These are phyloP conservation scores for Apophysomyces elegans DNA, from an alignment of 371 early-diverging fungal genomes.

Conservation along the genomic window DNA sequence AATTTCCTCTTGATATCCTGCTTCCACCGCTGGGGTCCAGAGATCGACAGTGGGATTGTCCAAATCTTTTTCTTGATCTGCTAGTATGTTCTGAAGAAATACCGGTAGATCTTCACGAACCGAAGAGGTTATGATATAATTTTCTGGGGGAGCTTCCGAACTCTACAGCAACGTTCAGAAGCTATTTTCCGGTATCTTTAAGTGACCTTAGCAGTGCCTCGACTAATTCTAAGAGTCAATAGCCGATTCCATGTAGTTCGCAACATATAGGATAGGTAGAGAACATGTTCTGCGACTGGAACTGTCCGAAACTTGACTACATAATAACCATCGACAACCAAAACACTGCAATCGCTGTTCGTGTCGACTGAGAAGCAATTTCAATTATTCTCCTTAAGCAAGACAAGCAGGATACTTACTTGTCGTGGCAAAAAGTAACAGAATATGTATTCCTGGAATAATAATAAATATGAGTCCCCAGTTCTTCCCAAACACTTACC, in stretches of 20 bases:
- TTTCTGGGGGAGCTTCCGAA: constrained; percentile 17
- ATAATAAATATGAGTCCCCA: not conserved
- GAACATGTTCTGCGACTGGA: constrained; percentile 42
- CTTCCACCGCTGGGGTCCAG: constrained; percentile 44
- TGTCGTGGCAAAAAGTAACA: constrained; percentile 44
- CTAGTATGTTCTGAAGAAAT: constrained; percentile 36
- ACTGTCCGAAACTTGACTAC: constrained; percentile 53
- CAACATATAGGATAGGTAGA: constrained; percentile 33
- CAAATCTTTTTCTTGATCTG: constrained; percentile 22
- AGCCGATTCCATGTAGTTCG: constrained; percentile 35
- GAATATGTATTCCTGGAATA: constrained; percentile 41
- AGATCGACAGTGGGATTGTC: constrained; percentile 18
- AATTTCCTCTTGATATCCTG: constrained; percentile 31
- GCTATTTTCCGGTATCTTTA: not conserved
- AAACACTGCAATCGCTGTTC: constrained; percentile 54
- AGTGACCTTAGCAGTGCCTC: constrained; percentile 33
- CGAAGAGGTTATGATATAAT: constrained; percentile 25
- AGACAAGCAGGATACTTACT: constrained; percentile 27
- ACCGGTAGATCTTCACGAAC: constrained; percentile 27
- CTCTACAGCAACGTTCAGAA: constrained; percentile 12
- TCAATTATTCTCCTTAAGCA: not conserved
- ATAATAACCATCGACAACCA: constrained; percentile 65
- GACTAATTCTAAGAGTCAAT: constrained; percentile 36
- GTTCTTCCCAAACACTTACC: constrained; percentile 32
- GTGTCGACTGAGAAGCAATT: constrained; percentile 50